Percentiles rank a stretch among this genome's conserved stretches.
Conservation (phyloP, 2,329 filamentous ascomycete species). For the Fusarium transvaalense region DNA sequence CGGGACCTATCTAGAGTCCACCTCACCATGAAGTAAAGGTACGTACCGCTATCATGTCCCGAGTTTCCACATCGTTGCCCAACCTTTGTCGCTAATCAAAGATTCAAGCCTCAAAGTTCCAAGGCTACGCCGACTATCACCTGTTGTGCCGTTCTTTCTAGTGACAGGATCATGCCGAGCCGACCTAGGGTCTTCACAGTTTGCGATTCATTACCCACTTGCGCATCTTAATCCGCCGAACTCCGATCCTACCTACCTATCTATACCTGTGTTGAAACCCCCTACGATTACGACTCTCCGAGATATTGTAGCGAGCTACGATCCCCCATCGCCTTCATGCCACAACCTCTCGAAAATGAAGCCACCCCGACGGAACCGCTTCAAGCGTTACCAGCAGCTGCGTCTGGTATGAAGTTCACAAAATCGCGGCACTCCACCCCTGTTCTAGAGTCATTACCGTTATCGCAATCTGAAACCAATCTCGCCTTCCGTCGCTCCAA, state of each 20-base stretch:
- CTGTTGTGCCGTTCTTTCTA: slow-evolving; percentile 11
- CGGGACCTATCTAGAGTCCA: neutral
- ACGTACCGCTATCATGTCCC: slow-evolving; percentile 44
- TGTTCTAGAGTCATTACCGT: slow-evolving; percentile 59
- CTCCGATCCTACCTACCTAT: slow-evolving; percentile 20
- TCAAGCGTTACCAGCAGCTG: slow-evolving; percentile 76
- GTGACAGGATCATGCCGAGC: slow-evolving; percentile 51
- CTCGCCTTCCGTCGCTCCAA: slow-evolving; percentile 67
- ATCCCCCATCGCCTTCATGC: slow-evolving; percentile 67
- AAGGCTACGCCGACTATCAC: slow-evolving; percentile 25
- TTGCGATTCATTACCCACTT: slow-evolving; percentile 41
- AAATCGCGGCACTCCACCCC: slow-evolving; percentile 72
- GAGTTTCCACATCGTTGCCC: slow-evolving; percentile 46
- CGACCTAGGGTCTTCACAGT: slow-evolving; percentile 36
- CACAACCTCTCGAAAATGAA: slow-evolving; percentile 73
- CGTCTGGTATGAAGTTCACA: slow-evolving; percentile 69
- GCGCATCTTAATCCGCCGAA: slow-evolving; percentile 45
- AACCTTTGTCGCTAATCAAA: slow-evolving; percentile 37
- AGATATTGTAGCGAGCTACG: slow-evolving; percentile 27
- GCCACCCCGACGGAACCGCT: slow-evolving; percentile 72
- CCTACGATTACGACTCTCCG: slow-evolving; percentile 21
- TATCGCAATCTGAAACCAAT: slow-evolving; percentile 65
- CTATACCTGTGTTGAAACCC: neutral
- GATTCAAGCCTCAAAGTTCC: slow-evolving; percentile 23
- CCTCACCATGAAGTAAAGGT: slow-evolving; percentile 40